Percentiles rank a stretch among this genome's conserved stretches.
Evolutionary conservation across 257 asterid species (phyloP).

Genomic region (Nicotiana tabacum): DNA sequence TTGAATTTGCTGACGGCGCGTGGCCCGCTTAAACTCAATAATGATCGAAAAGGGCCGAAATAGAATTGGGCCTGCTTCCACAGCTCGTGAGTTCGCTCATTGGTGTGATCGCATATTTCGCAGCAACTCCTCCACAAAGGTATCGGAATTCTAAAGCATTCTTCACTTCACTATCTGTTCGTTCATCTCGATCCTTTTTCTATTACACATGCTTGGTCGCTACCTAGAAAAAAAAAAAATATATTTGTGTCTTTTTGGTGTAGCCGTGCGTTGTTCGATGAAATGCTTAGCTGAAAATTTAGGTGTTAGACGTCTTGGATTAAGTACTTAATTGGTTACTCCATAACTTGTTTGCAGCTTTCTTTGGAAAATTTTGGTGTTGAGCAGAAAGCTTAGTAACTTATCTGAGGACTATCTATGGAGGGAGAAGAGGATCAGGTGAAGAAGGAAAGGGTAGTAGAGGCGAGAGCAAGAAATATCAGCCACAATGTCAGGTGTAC

Average conservation of each 20-base stretch:
- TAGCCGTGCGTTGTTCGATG: neutral
- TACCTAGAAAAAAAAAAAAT: neutral
- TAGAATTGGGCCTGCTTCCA: too few relatives aligned
- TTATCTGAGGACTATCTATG: constrained; percentile 29
- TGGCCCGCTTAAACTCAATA: too few relatives aligned
- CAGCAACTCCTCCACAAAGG: too few relatives aligned
- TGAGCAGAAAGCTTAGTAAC: neutral
- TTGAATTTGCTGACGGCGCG: too few relatives aligned
- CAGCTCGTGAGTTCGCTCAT: neutral
- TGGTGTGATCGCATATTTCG: too few relatives aligned
- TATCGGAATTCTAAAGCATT: too few relatives aligned
- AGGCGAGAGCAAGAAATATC: constrained; percentile 86
- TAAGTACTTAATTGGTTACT: neutral
- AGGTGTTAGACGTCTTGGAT: neutral
- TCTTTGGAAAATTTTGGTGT: neutral
- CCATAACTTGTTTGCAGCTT: neutral
- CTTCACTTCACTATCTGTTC: too few relatives aligned
- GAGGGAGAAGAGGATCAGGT: constrained; percentile 48
- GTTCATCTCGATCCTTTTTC: neutral
- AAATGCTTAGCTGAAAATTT: neutral
- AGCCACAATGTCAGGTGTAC: constrained; percentile 96
- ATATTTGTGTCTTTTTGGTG: neutral
- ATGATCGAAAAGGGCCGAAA: too few relatives aligned
- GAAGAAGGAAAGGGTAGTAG: constrained; percentile 56
- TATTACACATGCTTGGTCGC: neutral